Conservation (phyloP, 2,329 filamentous ascomycete species). For the Pseudohalonectria lignicola region DNA sequence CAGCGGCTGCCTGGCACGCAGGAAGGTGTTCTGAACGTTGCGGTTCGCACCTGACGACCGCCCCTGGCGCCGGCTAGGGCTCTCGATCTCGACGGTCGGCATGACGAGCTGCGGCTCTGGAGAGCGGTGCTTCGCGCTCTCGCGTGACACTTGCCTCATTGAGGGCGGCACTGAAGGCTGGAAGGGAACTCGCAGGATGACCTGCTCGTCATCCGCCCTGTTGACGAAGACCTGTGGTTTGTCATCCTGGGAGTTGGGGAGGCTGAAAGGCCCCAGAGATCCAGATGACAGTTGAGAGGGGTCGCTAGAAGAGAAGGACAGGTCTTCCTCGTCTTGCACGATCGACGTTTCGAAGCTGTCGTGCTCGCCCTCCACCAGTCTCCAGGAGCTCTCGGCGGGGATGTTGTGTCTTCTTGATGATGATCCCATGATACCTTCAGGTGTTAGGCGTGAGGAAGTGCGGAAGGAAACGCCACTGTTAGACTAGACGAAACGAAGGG, state of each 20-base stretch:
- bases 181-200: constrained; percentile 43
- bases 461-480: too few relatives aligned
- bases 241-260: constrained; percentile 38
- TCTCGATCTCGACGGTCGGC: constrained; percentile 33
- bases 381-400: constrained; percentile 45
- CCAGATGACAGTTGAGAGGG: constrained; percentile 36
- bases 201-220: constrained; percentile 42
- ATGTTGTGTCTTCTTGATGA: constrained; percentile 15
- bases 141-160: constrained; percentile 12
- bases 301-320: constrained; percentile 27
- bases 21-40: constrained; percentile 14
- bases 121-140: constrained; percentile 19
- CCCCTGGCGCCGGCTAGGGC: constrained; percentile 21
- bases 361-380: constrained; percentile 48
- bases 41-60: constrained; percentile 22
- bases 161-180: constrained; percentile 36
- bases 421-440: constrained; percentile 1
- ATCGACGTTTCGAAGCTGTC: constrained; percentile 49
- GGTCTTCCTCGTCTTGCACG: constrained; percentile 31
- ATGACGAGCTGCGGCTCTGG: constrained; percentile 42
- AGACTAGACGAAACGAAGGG: too few relatives aligned
- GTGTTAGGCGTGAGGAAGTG: too few relatives aligned
- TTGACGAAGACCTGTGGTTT: constrained; percentile 42
- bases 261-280: constrained; percentile 24
- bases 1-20: constrained; percentile 16